Percentiles rank a stretch among this genome's conserved stretches.
phyloP scores from a whole-genome alignment of 345 rosid genomes.

The Salix caprea region DNA sequence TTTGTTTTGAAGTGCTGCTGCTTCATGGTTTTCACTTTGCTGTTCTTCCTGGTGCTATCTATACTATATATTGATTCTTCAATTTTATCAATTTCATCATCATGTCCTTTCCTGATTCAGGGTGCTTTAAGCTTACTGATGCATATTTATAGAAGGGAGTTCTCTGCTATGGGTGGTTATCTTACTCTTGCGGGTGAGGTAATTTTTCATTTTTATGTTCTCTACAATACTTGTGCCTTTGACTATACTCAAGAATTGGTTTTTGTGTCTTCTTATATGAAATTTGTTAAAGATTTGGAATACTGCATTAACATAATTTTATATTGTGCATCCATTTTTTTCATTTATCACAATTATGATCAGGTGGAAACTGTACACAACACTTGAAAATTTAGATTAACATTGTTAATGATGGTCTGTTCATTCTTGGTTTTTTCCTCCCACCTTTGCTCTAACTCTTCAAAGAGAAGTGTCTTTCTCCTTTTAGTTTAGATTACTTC shows the following conservation, averaged over 20 bases:
- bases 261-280: neutral
- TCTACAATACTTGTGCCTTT: neutral
- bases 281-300: neutral
- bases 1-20: neutral
- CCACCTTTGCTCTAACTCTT: too few relatives aligned
- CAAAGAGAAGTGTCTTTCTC: too few relatives aligned
- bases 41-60: neutral
- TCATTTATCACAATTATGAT: neutral
- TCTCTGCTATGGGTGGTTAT: conserved; percentile 91
- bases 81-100: neutral
- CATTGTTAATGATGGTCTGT: neutral
- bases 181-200: conserved; percentile 99
- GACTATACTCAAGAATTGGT: neutral
- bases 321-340: neutral
- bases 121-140: conserved; percentile 94
- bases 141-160: conserved; percentile 85
- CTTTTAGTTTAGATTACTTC: too few relatives aligned
- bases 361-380: neutral
- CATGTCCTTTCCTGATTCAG: conserved; percentile 40
- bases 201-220: conserved; percentile 20
- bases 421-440: too few relatives aligned
- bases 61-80: neutral
- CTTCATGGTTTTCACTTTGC: neutral
- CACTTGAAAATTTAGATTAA: neutral
- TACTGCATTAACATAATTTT: neutral